Conservation (phyloP, 73 alveolate genomes). For the Paramecium pentaurelia region DNA sequence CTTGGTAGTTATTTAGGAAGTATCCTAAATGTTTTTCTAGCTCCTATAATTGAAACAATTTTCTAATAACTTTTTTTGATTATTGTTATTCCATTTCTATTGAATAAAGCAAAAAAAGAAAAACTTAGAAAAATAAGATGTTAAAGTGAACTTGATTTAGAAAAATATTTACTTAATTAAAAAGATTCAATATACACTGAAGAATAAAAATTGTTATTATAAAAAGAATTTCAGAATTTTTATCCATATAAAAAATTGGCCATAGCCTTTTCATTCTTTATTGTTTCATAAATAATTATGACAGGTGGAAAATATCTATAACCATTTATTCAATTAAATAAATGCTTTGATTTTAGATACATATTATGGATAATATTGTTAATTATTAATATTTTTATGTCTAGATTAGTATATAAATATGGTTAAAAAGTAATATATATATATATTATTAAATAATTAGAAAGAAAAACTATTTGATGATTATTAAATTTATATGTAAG, state of each 20-base stretch:
- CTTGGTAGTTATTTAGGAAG: constrained; percentile 25
- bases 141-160: not conserved
- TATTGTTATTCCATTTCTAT: not conserved
- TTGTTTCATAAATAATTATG: not conserved
- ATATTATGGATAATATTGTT: not conserved
- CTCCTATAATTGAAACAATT: not conserved
- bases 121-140: not conserved
- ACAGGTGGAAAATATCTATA: not conserved
- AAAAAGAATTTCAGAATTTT: not conserved
- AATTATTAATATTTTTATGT: not conserved
- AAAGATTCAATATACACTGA: not conserved
- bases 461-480: not conserved
- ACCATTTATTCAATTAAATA: not conserved
- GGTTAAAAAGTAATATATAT: not conserved
- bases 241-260: not conserved
- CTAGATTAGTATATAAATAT: not conserved
- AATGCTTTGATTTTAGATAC: not conserved
- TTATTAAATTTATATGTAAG: not conserved
- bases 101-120: not conserved
- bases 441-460: not conserved
- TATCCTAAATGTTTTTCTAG: not conserved
- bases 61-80: not conserved
- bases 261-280: not conserved
- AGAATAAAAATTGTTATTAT: not conserved
- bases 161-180: not conserved